Base-by-base conservation (phyloP, 768 basidiomycete genomes). In the Rhodosporidiobolus odoratus region DNA sequence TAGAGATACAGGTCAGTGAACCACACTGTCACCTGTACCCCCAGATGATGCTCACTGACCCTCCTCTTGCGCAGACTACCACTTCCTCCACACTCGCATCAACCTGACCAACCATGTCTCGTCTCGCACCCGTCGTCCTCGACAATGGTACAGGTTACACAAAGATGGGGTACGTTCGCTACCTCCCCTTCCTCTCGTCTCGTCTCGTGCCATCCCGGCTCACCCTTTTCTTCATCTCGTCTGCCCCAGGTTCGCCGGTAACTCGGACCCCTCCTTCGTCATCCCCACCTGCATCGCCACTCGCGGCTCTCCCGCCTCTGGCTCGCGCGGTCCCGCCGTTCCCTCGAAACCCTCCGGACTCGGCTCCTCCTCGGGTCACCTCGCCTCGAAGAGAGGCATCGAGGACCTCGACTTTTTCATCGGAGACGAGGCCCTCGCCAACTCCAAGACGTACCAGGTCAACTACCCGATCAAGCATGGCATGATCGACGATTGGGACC, bases 391-490 rank as follows among this genome's bases (percentile, higher is more conserved):
- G 81, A 88, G 96, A 65, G 96, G 96, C 17, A 89, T 98, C 45
- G 96, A 99, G 80, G 96, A 99, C 80, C 89, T 98, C 72, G 95
- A 99, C 83, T 99, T 98, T 85, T 96, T 90, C 84, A 99, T 99
- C 81, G 96, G 96, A 69, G 93, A 98, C 78, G 96, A 98, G 80
- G 96, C 96, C 0, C 84, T 98, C 25, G 91, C 91, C 25, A 97
- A 97, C 79, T 87, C 89, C 47, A 97, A 93, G 83, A 97, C 95
- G 0, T 99, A 98, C 81, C 88, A 89, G 32, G 86, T 99, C 6
- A 89, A 92, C 80, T 98, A 97, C 80, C 96, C 96, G 21, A 97
- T 98, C 78, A 86, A 91, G 64, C 96, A 98, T 78, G 95, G 95
- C 34, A 57, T 65, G 71, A 75, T 76, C 38, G 77, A 76, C 54